Percentiles rank a stretch among this genome's conserved stretches.
phyloP scores from a whole-genome alignment of 2,329 filamentous ascomycete genomes.

The Septoria linicola region DNA sequence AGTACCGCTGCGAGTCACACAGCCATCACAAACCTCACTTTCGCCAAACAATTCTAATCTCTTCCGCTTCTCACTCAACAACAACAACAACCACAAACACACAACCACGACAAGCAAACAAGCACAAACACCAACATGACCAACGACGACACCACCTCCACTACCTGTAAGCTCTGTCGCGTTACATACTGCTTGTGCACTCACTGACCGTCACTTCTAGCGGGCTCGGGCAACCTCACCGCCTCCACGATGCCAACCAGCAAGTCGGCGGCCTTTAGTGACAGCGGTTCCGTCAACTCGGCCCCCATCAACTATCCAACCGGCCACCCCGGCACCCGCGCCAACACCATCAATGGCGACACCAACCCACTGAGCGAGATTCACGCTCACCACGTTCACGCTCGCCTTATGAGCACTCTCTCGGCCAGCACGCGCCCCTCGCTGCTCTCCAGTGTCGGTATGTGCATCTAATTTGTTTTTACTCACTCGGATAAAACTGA shows the following conservation, averaged over 20 bases:
- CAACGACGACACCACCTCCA: constrained; percentile 6
- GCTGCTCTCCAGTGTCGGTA: neutral
- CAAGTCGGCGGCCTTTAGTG: constrained; percentile 15
- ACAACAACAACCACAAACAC: constrained; percentile 11
- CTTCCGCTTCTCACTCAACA: constrained; percentile 6
- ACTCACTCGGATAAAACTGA: too few relatives aligned
- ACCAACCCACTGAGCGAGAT: constrained; percentile 6
- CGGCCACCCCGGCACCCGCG: constrained; percentile 19
- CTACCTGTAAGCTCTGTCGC: constrained; percentile 6
- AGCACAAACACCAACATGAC: constrained; percentile 12
- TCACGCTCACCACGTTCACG: constrained; percentile 6
- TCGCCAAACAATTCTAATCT: neutral
- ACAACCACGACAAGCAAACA: constrained; percentile 4
- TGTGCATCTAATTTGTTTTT: too few relatives aligned
- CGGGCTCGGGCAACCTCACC: neutral
- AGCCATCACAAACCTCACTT: constrained; percentile 7
- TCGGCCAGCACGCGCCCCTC: neutral
- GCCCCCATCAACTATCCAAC: constrained; percentile 11
- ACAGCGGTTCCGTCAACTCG: constrained; percentile 5
- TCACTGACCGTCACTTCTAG: neutral
- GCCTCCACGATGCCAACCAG: constrained; percentile 10
- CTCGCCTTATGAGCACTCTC: constrained; percentile 1
- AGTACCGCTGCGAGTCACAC: neutral
- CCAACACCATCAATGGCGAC: constrained; percentile 19
- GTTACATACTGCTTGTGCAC: neutral